Percentiles rank a stretch among this genome's conserved stretches.
phyloP scores from a whole-genome alignment of 2,329 filamentous ascomycete genomes.

The Cercospora citrullina region DNA sequence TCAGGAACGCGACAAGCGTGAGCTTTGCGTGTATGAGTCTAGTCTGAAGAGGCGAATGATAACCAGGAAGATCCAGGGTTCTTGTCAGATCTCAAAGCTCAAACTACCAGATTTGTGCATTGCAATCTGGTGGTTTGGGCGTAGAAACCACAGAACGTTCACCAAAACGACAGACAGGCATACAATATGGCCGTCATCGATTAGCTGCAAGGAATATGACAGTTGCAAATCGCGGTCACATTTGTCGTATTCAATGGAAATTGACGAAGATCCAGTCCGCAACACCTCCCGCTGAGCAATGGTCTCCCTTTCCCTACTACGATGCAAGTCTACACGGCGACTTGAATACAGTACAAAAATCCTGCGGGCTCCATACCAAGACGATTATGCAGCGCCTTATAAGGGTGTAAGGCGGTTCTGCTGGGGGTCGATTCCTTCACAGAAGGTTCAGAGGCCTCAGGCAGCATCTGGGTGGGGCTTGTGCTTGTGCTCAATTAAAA shows the following conservation, averaged over 20 bases:
- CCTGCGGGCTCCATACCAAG: too few species aligned
- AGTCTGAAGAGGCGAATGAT: slow-evolving; percentile 3
- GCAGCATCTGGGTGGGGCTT: neutral
- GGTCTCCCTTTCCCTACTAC: too few species aligned
- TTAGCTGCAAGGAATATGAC: neutral
- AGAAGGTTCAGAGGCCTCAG: too few species aligned
- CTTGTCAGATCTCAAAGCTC: neutral
- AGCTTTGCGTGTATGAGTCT: slow-evolving; percentile 55
- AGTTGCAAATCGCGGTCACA: neutral
- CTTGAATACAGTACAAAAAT: too few species aligned
- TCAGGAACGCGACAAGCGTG: slow-evolving; percentile 44
- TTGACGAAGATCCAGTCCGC: neutral
- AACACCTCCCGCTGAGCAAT: neutral
- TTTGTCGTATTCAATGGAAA: neutral
- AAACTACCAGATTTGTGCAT: neutral
- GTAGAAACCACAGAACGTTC: neutral
- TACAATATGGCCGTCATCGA: neutral
- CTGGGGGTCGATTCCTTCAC: too few species aligned
- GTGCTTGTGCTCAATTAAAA: neutral
- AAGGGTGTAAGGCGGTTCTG: too few species aligned
- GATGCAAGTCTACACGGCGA: too few species aligned
- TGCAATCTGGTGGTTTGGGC: neutral
- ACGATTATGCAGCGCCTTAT: too few species aligned
- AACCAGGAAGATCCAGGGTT: neutral
- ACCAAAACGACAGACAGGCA: neutral